Percentiles rank a stretch among this genome's conserved stretches.
Evolutionary conservation across 2,329 filamentous ascomycete species (phyloP).

Genomic region (Monilinia fructicola): DNA sequence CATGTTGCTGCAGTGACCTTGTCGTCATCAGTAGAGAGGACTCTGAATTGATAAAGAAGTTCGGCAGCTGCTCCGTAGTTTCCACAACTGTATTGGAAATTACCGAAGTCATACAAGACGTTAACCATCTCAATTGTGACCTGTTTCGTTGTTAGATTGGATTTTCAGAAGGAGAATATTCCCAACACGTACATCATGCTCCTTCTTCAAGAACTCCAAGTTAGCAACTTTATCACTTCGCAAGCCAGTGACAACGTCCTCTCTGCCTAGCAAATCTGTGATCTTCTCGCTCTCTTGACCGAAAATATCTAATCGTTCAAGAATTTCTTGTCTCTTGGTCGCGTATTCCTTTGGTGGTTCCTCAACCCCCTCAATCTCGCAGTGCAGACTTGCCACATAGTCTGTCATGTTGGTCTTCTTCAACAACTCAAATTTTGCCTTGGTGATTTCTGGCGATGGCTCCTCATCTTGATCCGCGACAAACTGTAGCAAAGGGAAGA

Average conservation of each 20-base stretch:
- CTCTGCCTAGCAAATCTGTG: slow-evolving; percentile 78
- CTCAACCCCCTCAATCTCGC: slow-evolving; percentile 79
- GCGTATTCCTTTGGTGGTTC: slow-evolving; percentile 81
- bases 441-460: slow-evolving; percentile 69
- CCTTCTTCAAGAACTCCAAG: slow-evolving; percentile 95
- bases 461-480: slow-evolving; percentile 79
- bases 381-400: slow-evolving; percentile 89
- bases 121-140: slow-evolving; percentile 95
- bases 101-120: slow-evolving; percentile 90
- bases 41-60: slow-evolving; percentile 94
- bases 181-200: slow-evolving; percentile 70
- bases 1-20: slow-evolving; percentile 94
- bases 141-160: slow-evolving; percentile 43
- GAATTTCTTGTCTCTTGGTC: slow-evolving; percentile 84
- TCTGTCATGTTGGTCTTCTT: slow-evolving; percentile 99
- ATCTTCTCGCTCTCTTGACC: slow-evolving; percentile 89
- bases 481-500: slow-evolving; percentile 96
- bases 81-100: slow-evolving; percentile 97
- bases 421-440: slow-evolving; percentile 88
- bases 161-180: slow-evolving; percentile 8
- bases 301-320: slow-evolving; percentile 77
- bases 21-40: slow-evolving; percentile 97
- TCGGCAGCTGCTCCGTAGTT: slow-evolving; percentile 89
- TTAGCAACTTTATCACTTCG: slow-evolving; percentile 98
- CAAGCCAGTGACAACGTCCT: slow-evolving; percentile 86